Conservation (phyloP, 805 yeast species). For the Starmerella roubikii region DNA sequence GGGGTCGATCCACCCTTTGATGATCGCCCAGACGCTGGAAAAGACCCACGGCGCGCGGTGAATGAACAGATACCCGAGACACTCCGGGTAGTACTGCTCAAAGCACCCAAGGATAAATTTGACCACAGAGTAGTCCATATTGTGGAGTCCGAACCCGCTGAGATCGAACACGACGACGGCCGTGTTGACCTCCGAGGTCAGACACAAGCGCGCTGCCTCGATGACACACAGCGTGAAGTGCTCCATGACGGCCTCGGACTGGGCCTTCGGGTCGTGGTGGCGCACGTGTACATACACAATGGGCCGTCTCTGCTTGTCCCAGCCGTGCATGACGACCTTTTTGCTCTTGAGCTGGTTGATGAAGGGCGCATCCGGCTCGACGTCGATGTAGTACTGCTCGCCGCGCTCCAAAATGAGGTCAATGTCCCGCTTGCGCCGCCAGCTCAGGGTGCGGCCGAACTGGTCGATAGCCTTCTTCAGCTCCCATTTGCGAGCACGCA, state of each 20-base stretch:
- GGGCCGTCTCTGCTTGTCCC: slow-evolving; percentile 62
- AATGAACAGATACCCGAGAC: slow-evolving; percentile 67
- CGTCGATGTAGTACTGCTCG: slow-evolving; percentile 44
- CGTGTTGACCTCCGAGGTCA: slow-evolving; percentile 63
- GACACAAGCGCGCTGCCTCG: slow-evolving; percentile 66
- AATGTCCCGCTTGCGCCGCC: slow-evolving; percentile 56
- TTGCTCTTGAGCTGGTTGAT: slow-evolving; percentile 44
- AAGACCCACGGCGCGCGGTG: slow-evolving; percentile 97
- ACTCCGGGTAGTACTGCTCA: slow-evolving; percentile 95
- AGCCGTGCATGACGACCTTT: slow-evolving; percentile 64
- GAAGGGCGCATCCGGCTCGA: slow-evolving; percentile 34
- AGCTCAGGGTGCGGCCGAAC: slow-evolving; percentile 57
- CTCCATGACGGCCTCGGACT: slow-evolving; percentile 57
- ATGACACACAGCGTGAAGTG: slow-evolving; percentile 61
- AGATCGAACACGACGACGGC: slow-evolving; percentile 79
- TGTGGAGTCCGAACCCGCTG: slow-evolving; percentile 71
- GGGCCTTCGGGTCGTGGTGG: slow-evolving; percentile 56
- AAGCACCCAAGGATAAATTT: slow-evolving; percentile 78
- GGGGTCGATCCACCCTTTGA: slow-evolving; percentile 91
- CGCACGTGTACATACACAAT: slow-evolving; percentile 70
- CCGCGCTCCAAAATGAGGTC: slow-evolving; percentile 56
- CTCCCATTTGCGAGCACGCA: slow-evolving; percentile 81
- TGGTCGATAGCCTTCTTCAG: slow-evolving; percentile 52
- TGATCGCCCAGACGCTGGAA: slow-evolving; percentile 83
- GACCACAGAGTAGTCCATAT: slow-evolving; percentile 87